Evolutionary conservation across 2,329 filamentous ascomycete genomes (phyloP).

Genomic region (Aspergillus ruber): DNA sequence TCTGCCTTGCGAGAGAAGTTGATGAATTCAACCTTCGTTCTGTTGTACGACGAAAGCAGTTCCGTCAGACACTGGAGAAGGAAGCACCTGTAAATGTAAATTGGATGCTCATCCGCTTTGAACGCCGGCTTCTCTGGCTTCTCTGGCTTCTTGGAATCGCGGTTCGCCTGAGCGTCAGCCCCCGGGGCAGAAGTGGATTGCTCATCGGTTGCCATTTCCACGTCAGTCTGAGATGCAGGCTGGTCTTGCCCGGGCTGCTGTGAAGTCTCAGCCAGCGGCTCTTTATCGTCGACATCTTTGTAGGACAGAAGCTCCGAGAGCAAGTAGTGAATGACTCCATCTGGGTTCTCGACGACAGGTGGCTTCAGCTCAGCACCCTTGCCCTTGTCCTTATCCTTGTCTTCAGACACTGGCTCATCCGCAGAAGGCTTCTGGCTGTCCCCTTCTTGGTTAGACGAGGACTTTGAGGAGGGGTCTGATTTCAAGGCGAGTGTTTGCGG

Average conservation of each 20-base stretch:
- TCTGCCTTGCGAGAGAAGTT: slow-evolving; percentile 94
- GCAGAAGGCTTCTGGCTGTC: slow-evolving; percentile 16
- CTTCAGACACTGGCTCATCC: slow-evolving; percentile 12
- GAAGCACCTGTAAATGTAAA: slow-evolving; percentile 95
- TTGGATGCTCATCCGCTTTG: slow-evolving; percentile 87
- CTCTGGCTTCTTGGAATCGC: slow-evolving; percentile 54
- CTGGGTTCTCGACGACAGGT: slow-evolving; percentile 82
- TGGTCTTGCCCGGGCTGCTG: slow-evolving; percentile 25
- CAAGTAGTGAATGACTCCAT: slow-evolving; percentile 91
- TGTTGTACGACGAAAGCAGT: slow-evolving; percentile 83
- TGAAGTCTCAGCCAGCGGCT: slow-evolving; percentile 39
- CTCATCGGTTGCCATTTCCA: slow-evolving; percentile 45
- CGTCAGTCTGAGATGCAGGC: slow-evolving; percentile 36
- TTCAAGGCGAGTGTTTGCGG: slow-evolving; percentile 51
- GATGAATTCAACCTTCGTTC: slow-evolving; percentile 96
- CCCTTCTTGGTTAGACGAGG: slow-evolving; percentile 21
- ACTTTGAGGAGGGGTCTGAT: slow-evolving; percentile 28
- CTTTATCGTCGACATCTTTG: slow-evolving; percentile 84
- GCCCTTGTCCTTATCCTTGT: slow-evolving; percentile 24
- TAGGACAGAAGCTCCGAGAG: slow-evolving; percentile 89
- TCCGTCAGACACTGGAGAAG: slow-evolving; percentile 87
- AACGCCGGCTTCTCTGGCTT: slow-evolving; percentile 72
- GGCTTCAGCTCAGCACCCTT: slow-evolving; percentile 69
- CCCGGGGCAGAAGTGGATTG: slow-evolving; percentile 27
- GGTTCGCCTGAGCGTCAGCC: slow-evolving; percentile 21